Percentiles rank a stretch among this genome's conserved stretches.
phyloP scores from a whole-genome alignment of 2,329 filamentous ascomycete species.

The Talaromyces sp. region DNA sequence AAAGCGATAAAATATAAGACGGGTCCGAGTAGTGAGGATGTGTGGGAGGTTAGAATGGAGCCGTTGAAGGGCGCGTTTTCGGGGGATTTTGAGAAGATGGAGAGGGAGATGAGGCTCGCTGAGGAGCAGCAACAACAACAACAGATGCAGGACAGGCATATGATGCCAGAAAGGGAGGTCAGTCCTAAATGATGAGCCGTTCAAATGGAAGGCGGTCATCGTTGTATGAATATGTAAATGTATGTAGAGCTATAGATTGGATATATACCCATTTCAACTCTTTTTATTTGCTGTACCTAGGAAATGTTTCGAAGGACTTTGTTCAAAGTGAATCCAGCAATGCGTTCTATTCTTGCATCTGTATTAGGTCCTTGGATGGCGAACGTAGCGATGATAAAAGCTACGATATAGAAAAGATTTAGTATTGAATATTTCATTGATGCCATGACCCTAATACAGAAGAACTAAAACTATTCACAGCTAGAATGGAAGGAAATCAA shows the following conservation, averaged over 20 bases:
- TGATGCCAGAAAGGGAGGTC: not conserved
- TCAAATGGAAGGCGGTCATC: too few species aligned
- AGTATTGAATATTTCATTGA: not conserved
- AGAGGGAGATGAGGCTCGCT: conserved; percentile 32
- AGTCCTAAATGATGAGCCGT: not conserved
- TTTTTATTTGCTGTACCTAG: not conserved
- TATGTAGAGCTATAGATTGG: conserved; percentile 3
- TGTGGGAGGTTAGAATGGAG: conserved; percentile 74
- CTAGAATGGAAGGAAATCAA: conserved; percentile 10
- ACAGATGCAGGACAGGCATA: not conserved
- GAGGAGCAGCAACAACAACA: not conserved
- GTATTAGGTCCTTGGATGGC: not conserved
- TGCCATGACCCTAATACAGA: not conserved
- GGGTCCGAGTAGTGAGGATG: conserved; percentile 77
- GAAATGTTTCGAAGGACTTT: not conserved
- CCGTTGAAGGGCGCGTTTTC: conserved; percentile 54
- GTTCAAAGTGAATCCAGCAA: not conserved
- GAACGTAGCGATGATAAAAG: not conserved
- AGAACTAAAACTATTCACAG: conserved; percentile 15
- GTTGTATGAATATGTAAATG: conserved; percentile 8
- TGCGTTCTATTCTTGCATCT: not conserved
- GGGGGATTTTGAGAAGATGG: conserved; percentile 43
- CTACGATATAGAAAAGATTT: not conserved
- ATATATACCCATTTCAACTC: conserved; percentile 13
- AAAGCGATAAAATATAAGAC: conserved; percentile 65